Evolutionary conservation across 306 rosid genomes (phyloP), one percentile per base, ranked within the genome.

Genomic region (Cucurbita moschata): DNA sequence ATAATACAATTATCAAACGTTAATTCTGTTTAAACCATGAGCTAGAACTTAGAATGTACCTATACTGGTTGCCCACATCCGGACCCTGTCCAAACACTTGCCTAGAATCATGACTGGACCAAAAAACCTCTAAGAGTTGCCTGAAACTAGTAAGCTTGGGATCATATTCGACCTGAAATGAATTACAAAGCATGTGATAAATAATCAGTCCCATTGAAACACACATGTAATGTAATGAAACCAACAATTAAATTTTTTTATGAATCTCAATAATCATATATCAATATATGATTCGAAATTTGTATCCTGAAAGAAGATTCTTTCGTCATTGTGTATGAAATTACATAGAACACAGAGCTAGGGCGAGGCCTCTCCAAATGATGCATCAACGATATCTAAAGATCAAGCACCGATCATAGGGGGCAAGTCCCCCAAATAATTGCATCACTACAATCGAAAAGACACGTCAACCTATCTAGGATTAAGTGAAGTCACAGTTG

Each of bases 81-180:
- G 97, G 97, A 81, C 97, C 98, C 82, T 94, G 98, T 77, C 98
- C 98, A 83, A 86, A 94, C 51, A 89, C 97, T 83, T 94, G 97
- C 79, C 96, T 84, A 59, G 90, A 87, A 80, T 94, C 98, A 77
- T 94, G 98, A 78, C 89, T 87, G 14, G 92, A 82, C 97, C 97
- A 94, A 63, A 94, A 94, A 35, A 89, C 83, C 72, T 89, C 90
- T 82, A 94, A 77, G 72, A 94, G 89, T 70, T 90, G 86, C 78
- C 82, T 82, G 75, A 79, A 94, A 59, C 80, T 81, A 77, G 84
- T 90, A 60, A 81, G 70, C 82, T 78, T 79, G 14, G 91, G 88
- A 82, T 94, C 96, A 81, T 94, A 94, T 72, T 87, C 92, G 71
- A 89, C 92, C 98, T 94, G 85, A 82, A 76, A 19, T 76, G 55